These are phyloP conservation scores for Lentinula sp. DNA, from an alignment of 768 basidiomycete genomes.

Conservation along the genomic window DNA sequence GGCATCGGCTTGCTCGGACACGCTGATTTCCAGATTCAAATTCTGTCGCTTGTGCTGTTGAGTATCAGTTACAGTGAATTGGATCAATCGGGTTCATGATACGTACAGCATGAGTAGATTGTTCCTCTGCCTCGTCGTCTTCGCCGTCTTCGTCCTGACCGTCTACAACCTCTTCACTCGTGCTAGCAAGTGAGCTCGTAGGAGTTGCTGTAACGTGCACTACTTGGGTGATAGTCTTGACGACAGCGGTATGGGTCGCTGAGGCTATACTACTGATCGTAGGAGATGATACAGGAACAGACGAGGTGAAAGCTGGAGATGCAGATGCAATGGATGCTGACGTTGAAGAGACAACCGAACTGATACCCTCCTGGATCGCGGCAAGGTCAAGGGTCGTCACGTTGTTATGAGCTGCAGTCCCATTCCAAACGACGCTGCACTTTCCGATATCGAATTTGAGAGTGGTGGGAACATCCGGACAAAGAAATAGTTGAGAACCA, in stretches of 20 bases:
- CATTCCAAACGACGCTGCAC: constrained; percentile 57
- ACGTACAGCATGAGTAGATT: neutral
- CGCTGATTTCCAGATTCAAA: neutral
- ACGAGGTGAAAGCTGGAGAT: neutral
- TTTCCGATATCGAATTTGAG: constrained; percentile 23
- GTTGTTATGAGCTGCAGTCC: constrained; percentile 19
- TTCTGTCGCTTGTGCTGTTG: neutral
- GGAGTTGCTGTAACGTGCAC: neutral
- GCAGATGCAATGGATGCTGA: neutral
- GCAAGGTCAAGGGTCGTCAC: neutral
- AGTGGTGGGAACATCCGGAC: constrained; percentile 41
- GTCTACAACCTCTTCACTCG: constrained; percentile 11
- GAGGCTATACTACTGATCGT: constrained; percentile 9
- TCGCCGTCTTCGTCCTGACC: constrained; percentile 12
- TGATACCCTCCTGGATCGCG: neutral
- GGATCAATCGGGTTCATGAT: neutral
- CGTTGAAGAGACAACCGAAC: neutral
- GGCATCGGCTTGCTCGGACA: constrained; percentile 2
- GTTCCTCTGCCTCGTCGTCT: neutral
- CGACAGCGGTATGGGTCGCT: neutral
- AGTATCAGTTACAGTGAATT: neutral
- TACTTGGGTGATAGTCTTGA: constrained; percentile 15
- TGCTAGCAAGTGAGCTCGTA: neutral
- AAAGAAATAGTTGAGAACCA: constrained; percentile 47
- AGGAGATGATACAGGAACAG: neutral